A percentile compares a stretch with the other conserved stretches of the same genome.
phyloP scores from a whole-genome alignment of 2,329 filamentous ascomycete genomes.

The Phyllosticta capitalensis region DNA sequence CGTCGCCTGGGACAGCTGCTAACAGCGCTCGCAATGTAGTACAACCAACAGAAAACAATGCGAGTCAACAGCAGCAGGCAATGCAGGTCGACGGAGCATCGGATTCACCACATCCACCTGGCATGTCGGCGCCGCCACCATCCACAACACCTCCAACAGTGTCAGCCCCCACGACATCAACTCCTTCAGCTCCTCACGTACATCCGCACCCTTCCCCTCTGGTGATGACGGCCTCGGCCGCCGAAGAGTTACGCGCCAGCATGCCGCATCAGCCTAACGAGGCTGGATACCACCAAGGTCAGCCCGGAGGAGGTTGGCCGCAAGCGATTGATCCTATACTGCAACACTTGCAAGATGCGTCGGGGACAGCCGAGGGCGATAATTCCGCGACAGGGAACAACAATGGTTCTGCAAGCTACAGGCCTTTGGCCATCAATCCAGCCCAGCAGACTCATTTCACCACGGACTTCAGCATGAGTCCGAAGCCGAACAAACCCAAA shows the following conservation, averaged over 20 bases:
- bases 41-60: background rate
- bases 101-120: conserved; percentile 21
- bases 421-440: conserved; percentile 30
- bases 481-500: conserved; percentile 34
- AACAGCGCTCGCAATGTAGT: background rate
- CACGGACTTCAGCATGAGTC: conserved; percentile 30
- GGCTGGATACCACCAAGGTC: conserved; percentile 26
- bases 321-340: conserved; percentile 14
- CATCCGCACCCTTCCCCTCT: conserved; percentile 27
- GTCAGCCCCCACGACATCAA: conserved; percentile 8
- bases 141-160: conserved; percentile 2
- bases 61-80: conserved; percentile 13
- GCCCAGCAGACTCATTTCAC: conserved; percentile 22
- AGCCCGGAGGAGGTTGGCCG: conserved; percentile 15
- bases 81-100: conserved; percentile 31
- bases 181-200: conserved; percentile 21
- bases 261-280: conserved; percentile 27
- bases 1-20: background rate
- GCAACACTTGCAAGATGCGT: conserved; percentile 21
- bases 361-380: conserved; percentile 15
- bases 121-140: background rate
- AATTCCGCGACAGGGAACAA: conserved; percentile 12
- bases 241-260: conserved; percentile 25
- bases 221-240: conserved; percentile 31
- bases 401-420: conserved; percentile 16